Base-by-base conservation (phyloP, 345 rosid genomes). In the Murraya paniculata region DNA sequence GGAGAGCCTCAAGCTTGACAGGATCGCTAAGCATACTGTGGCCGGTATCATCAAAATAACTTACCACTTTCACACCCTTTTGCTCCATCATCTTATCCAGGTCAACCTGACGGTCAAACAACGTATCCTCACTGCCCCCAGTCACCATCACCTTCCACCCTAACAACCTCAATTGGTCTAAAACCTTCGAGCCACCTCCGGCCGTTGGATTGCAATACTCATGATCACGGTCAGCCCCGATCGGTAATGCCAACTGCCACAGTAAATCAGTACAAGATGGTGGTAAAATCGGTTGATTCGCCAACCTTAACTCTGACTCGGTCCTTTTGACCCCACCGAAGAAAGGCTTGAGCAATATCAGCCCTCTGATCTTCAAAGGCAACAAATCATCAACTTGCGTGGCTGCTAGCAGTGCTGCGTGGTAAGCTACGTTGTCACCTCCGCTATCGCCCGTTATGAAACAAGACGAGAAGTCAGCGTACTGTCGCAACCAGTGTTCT, bases 381-480 rank as follows among this genome's bases (percentile, higher is more conserved):
- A 38, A 58, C 8, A 91, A 77, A 36, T 82, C 74, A 1, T 48
- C 64, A 10, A n/a, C 81, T 21, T 21, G 10, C 21, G 24, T 71
- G 0, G 73, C 73, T 5, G 77, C 87, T 28, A 89, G 84, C 1
- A 88, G 22, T n/a, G 83, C 96, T 9, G 84, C 87, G 60, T 80
- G 82, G 79, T 86, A 88, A 7, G 87, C 88, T 14, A 90, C 67
- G 83, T 91, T 93, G 5, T 85, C 92, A 9, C 98, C 98, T 3
- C 92, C 84, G 65, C 94, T 90, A 0, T 67, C 31, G 1, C 97
- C 97, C 90, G 83, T 84, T 0, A 91, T 73, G 68, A 77, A 89
- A 53, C 87, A 88, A 0, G 36, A 76, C 7, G 81, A 78, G 24
- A 85, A 36, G 58, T 88, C 91, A 24, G 78, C 90, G 35, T 78